Conservation (phyloP, 2,329 filamentous ascomycete genomes). For the Cytospora schulzeri region DNA sequence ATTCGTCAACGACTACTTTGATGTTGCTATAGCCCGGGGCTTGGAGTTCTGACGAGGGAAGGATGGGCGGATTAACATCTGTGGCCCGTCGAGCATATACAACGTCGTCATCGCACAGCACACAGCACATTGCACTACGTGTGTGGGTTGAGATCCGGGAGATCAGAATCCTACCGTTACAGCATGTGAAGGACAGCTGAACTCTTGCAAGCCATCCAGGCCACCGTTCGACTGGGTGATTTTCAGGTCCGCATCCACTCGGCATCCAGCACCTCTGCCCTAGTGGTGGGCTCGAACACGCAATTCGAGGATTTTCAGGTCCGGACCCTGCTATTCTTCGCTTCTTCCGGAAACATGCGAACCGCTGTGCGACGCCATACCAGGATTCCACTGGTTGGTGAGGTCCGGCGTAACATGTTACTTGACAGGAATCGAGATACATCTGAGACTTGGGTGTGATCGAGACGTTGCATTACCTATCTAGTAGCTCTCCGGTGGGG, state of each 20-base stretch:
- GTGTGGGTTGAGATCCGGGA: constrained; percentile 8
- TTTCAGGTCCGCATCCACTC: not conserved
- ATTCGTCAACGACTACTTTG: not conserved
- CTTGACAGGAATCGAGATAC: constrained; percentile 13
- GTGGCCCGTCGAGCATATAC: constrained; percentile 15
- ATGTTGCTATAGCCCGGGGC: not conserved
- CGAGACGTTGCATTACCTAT: constrained; percentile 10
- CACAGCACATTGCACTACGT: constrained; percentile 19
- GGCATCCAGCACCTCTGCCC: constrained; percentile 3
- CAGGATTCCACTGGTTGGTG: constrained; percentile 7
- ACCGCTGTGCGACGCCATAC: constrained; percentile 15
- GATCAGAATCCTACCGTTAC: constrained; percentile 7
- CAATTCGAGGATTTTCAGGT: constrained; percentile 7
- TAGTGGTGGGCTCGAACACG: not conserved
- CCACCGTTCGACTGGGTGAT: not conserved
- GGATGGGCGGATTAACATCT: constrained; percentile 4
- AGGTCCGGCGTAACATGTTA: constrained; percentile 3
- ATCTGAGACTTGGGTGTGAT: constrained; percentile 17
- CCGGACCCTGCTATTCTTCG: not conserved
- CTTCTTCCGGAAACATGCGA: constrained; percentile 14
- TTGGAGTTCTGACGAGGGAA: not conserved
- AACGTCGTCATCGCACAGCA: constrained; percentile 17
- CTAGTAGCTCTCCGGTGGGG: constrained; percentile 8
- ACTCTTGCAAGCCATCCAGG: not conserved
- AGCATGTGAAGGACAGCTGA: constrained; percentile 7